Conservation (phyloP, 257 asterid species). For the Anisodus acutangulus region DNA sequence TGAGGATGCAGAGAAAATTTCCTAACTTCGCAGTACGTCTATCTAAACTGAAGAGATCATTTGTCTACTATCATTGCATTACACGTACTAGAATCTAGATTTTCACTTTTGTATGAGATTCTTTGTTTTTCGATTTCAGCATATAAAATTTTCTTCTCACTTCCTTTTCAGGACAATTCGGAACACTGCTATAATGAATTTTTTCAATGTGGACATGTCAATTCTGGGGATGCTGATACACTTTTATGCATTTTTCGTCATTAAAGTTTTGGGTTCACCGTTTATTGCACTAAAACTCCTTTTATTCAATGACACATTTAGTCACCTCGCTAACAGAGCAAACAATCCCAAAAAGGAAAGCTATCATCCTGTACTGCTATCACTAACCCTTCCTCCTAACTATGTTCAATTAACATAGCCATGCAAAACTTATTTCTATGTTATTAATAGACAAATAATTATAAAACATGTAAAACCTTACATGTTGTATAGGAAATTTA, state of each 20-base stretch:
- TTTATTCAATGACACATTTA: background rate
- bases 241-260: slow-evolving; percentile 1
- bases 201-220: background rate
- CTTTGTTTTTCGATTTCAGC: background rate
- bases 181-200: slow-evolving; percentile 1
- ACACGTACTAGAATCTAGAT: slow-evolving; percentile 17
- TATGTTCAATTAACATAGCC: background rate
- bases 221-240: background rate
- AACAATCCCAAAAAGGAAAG: background rate
- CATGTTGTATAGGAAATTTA: background rate
- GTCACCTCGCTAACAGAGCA: background rate
- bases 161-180: background rate
- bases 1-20: slow-evolving; percentile 85
- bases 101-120: slow-evolving; percentile 15
- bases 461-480: background rate
- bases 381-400: background rate
- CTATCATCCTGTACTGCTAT: background rate
- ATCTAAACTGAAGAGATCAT: background rate
- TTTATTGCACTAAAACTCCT: background rate
- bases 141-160: background rate
- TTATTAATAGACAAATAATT: background rate
- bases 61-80: background rate
- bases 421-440: background rate
- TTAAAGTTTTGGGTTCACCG: background rate
- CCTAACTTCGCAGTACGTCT: slow-evolving; percentile 75